These are phyloP conservation scores for Sabuloglossum arenarium DNA, from an alignment of 495 filamentous ascomycete species.

Conservation along the genomic window DNA sequence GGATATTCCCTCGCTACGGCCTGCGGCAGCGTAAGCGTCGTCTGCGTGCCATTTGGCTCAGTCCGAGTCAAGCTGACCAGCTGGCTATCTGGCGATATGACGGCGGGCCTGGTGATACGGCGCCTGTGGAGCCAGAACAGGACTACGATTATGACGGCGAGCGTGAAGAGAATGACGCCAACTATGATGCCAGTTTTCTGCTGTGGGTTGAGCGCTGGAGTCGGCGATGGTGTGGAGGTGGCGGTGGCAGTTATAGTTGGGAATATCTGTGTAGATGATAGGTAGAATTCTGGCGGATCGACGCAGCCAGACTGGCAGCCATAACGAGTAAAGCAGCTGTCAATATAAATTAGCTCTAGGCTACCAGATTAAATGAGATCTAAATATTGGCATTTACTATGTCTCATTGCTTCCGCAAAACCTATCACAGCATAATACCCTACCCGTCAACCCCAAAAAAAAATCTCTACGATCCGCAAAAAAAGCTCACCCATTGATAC, in stretches of 20 bases:
- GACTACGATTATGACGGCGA: background rate
- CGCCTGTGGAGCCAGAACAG: background rate
- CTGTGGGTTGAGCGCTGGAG: background rate
- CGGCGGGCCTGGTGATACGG: background rate
- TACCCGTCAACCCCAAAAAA: background rate
- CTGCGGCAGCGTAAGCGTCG: background rate
- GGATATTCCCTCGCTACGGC: background rate
- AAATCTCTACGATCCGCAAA: background rate
- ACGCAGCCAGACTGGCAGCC: slow-evolving; percentile 3
- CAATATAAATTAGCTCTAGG: too few relatives aligned
- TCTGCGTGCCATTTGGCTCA: background rate
- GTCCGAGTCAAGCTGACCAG: background rate
- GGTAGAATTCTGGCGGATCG: slow-evolving; percentile 3
- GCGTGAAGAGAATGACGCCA: slow-evolving; percentile 2
- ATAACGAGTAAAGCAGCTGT: slow-evolving; percentile 3
- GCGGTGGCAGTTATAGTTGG: background rate
- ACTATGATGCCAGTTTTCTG: slow-evolving; percentile 1
- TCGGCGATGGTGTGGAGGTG: background rate
- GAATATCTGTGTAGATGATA: background rate
- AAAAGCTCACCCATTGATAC: slow-evolving; percentile 1
- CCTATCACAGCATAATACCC: background rate
- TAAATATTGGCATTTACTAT: background rate
- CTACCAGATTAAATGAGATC: background rate
- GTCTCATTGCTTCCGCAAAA: slow-evolving; percentile 3
- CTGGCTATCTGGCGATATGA: background rate